Evolutionary conservation across 306 rosid species (phyloP), one percentile per base, ranked within the genome.

Genomic region (Vigna unguiculata): DNA sequence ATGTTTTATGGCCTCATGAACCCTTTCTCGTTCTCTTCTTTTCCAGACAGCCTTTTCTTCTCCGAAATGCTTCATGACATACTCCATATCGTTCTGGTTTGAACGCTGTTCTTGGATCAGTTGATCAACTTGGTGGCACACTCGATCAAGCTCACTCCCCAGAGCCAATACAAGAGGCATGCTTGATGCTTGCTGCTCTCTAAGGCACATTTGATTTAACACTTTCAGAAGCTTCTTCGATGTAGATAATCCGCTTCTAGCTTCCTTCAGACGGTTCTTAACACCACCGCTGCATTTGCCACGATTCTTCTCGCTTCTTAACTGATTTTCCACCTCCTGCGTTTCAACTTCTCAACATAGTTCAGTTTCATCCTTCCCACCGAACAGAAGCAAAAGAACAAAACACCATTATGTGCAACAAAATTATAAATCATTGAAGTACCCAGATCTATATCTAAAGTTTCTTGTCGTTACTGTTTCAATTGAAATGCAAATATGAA

Each of bases 31-130:
- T 63, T 93, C 97, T 70, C 86, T 88, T n/a, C 84, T 80, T 49
- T 79, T 91, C 98, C 97, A 85, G 2, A 83, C 82, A 6, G 96
- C 89, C 78, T 91, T 94, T 55, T 91, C 96, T 77, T 89, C 98
- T 1, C 87, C 96, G 14, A 93, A 90, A 72, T 72, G 79, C 85
- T 81, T 85, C 75, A 82, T 64, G 19, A 91, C 76, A 41, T 72
- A 28, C 81, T 90, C 95, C 6, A 83, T 65, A 17, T 90, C 91
- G 1, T 84, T 80, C 51, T 81, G 82, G 60, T 81, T 80, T 0
- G 87, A 85, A 49, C 84, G 76, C 45, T 87, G 89, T 9, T 92
- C 92, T 17, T 69, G 87, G 58, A 86, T 78, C 46, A 90, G 72
- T 43, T 85, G 84, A 66, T 92, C 91, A 15, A 92, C 86, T 55